These are phyloP conservation scores for Yamadazyma takamatsuzukensis DNA, from an alignment of 805 yeast species.

Conservation along the genomic window DNA sequence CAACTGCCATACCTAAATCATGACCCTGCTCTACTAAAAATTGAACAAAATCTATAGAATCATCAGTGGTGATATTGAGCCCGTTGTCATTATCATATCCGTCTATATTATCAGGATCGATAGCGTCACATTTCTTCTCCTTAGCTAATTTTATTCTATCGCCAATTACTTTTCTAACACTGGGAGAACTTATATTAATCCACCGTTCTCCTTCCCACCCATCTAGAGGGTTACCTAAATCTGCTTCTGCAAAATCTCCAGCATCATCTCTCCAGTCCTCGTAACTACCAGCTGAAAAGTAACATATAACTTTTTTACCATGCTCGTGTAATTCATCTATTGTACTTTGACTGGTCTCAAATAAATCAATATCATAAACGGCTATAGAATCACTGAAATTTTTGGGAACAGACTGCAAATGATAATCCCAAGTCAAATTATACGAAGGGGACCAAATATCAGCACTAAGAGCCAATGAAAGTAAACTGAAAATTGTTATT, in stretches of 20 bases:
- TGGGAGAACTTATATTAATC: constrained; percentile 17
- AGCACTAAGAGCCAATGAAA: too few relatives aligned
- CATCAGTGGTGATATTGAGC: constrained; percentile 17
- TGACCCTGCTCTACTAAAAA: constrained; percentile 18
- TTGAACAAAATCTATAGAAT: constrained; percentile 19
- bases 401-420: constrained; percentile 11
- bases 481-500: too few relatives aligned
- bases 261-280: constrained; percentile 26
- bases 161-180: constrained; percentile 18
- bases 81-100: constrained; percentile 26
- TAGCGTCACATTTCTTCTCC: constrained; percentile 21
- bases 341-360: constrained; percentile 5
- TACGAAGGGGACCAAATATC: constrained; percentile 9
- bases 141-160: constrained; percentile 17
- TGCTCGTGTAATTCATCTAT: constrained; percentile 15
- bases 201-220: constrained; percentile 28
- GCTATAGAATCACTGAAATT: constrained; percentile 7
- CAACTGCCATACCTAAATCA: constrained; percentile 15
- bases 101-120: constrained; percentile 27
- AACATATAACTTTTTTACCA: constrained; percentile 22
- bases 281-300: constrained; percentile 27
- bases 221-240: constrained; percentile 20
- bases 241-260: constrained; percentile 12
- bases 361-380: constrained; percentile 23
- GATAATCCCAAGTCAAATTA: constrained; percentile 20